These are phyloP conservation scores for Lyophyllum atratum DNA, from an alignment of 768 basidiomycete species.

Conservation along the genomic window DNA sequence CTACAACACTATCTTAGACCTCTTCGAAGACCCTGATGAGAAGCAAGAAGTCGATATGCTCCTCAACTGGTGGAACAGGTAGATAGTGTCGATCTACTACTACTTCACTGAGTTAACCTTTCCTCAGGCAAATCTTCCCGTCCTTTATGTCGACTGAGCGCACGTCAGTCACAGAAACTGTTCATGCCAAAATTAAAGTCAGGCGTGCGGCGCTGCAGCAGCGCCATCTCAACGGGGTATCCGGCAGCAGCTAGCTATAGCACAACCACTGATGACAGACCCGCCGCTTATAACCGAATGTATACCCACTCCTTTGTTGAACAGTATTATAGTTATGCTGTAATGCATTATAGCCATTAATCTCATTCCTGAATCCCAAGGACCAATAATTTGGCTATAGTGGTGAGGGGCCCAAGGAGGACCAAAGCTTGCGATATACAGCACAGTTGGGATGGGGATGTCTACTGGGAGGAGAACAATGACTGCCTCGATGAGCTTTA, in stretches of 20 bases:
- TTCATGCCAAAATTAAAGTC: background rate
- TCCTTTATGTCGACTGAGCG: background rate
- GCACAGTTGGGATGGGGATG: too few species aligned
- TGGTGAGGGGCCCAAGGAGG: too few species aligned
- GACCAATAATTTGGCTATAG: too few species aligned
- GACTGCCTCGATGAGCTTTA: too few species aligned
- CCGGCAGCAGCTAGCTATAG: background rate
- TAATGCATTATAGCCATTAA: too few species aligned
- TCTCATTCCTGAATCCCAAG: too few species aligned
- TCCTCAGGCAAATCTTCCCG: background rate
- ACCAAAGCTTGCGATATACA: too few species aligned
- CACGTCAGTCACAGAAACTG: background rate
- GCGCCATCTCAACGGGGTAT: background rate
- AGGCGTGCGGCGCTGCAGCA: background rate
- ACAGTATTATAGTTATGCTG: background rate
- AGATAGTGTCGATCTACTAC: background rate
- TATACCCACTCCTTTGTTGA: background rate
- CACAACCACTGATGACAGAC: background rate
- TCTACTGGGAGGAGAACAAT: too few species aligned
- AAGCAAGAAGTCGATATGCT: constrained; percentile 12
- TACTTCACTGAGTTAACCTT: background rate
- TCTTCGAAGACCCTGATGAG: background rate
- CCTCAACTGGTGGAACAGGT: constrained; percentile 15
- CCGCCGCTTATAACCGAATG: background rate
- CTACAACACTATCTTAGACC: background rate